Evolutionary conservation across 2,329 filamentous ascomycete genomes (phyloP).

Genomic region (Lecanoromycetidae sp.): DNA sequence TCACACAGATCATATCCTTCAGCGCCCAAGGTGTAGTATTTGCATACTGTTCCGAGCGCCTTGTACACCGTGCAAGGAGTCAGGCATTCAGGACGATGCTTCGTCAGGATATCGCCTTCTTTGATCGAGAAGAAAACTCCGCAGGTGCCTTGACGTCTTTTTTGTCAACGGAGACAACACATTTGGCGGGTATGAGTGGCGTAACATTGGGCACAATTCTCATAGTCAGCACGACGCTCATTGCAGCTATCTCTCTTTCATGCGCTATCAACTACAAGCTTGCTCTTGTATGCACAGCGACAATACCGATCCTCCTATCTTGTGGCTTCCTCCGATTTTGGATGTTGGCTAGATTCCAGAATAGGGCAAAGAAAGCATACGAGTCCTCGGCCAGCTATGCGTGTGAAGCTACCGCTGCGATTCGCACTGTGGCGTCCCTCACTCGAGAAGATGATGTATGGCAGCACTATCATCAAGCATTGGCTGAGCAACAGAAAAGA

Average conservation of each 20-base stretch:
- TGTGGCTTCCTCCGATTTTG: slow-evolving; percentile 85
- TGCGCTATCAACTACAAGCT: slow-evolving; percentile 80
- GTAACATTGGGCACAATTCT: slow-evolving; percentile 77
- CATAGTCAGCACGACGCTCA: slow-evolving; percentile 65
- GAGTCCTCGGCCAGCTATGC: slow-evolving; percentile 73
- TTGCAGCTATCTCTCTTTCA: slow-evolving; percentile 58
- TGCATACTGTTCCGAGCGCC: slow-evolving; percentile 72
- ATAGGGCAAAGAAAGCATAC: slow-evolving; percentile 67
- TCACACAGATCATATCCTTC: slow-evolving; percentile 60
- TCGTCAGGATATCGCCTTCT: slow-evolving; percentile 85
- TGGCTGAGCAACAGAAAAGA: slow-evolving; percentile 53
- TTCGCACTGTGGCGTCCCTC: slow-evolving; percentile 82
- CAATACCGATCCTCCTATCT: slow-evolving; percentile 62
- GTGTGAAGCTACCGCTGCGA: slow-evolving; percentile 85
- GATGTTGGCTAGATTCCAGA: slow-evolving; percentile 67
- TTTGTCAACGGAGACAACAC: slow-evolving; percentile 77
- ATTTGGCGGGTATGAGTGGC: slow-evolving; percentile 77
- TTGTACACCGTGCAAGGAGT: slow-evolving; percentile 73
- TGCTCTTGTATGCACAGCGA: slow-evolving; percentile 67
- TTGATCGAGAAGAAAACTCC: slow-evolving; percentile 79
- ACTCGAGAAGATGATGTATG: slow-evolving; percentile 78
- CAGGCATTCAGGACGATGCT: slow-evolving; percentile 75
- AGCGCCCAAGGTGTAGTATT: slow-evolving; percentile 59
- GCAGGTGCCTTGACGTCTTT: slow-evolving; percentile 81
- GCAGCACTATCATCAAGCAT: slow-evolving; percentile 53